Evolutionary conservation across 306 rosid genomes (phyloP).

Genomic region (Cicer cuneatum): DNA sequence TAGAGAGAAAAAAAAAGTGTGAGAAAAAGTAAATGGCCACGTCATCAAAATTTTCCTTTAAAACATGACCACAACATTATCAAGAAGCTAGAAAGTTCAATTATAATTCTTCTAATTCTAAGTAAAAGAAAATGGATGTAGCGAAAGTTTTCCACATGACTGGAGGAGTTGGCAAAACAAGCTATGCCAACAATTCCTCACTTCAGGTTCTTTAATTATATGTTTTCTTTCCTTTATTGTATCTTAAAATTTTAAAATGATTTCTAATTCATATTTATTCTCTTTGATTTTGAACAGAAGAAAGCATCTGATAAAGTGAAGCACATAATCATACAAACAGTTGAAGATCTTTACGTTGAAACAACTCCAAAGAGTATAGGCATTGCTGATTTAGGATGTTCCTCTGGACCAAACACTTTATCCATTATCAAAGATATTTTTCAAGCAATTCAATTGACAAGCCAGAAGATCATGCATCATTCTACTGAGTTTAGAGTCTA

Average conservation of each 20-base stretch:
- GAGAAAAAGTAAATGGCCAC: conserved; percentile 12
- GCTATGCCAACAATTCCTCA: conserved; percentile 89
- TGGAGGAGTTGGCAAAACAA: conserved; percentile 85
- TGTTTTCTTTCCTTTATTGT: not conserved
- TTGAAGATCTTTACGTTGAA: conserved; percentile 61
- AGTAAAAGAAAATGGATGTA: conserved; percentile 62
- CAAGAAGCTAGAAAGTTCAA: conserved; percentile 42
- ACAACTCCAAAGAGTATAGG: conserved; percentile 76
- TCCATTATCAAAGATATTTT: conserved; percentile 80
- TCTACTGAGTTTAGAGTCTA: conserved; percentile 69
- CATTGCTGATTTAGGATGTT: conserved; percentile 93
- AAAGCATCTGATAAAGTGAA: conserved; percentile 77
- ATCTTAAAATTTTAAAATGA: not conserved
- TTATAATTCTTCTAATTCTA: not conserved
- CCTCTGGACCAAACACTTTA: conserved; percentile 85
- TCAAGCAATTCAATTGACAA: conserved; percentile 56
- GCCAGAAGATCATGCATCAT: conserved; percentile 53
- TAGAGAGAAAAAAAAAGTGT: not conserved
- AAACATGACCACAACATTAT: conserved; percentile 47
- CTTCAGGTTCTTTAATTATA: conserved; percentile 59
- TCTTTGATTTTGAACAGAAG: conserved; percentile 57
- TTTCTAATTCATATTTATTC: not conserved
- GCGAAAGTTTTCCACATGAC: conserved; percentile 85
- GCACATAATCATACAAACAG: conserved; percentile 72
- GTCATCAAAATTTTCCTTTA: conserved; percentile 53